phyloP scores from a whole-genome alignment of 768 basidiomycete genomes.

The Leccinum broughii region DNA sequence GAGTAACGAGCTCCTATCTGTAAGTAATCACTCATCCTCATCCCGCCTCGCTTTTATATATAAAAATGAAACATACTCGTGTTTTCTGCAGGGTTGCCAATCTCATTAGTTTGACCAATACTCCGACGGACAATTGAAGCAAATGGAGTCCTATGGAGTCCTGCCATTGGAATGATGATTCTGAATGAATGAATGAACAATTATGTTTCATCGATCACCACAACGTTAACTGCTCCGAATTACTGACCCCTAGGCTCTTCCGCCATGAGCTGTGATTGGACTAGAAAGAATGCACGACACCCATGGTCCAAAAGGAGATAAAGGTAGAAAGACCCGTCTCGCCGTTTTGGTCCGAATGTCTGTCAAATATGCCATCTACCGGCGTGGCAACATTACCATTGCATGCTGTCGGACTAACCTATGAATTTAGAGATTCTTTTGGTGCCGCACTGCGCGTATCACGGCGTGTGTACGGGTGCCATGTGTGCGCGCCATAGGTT shows the following conservation, averaged over 20 bases:
- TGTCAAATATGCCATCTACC: neutral
- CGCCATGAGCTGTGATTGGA: neutral
- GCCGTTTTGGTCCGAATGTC: neutral
- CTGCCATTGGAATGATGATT: neutral
- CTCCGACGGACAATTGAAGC: neutral
- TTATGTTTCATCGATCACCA: neutral
- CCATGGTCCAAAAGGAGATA: neutral
- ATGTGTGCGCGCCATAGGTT: neutral
- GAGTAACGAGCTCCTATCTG: neutral
- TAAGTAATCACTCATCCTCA: neutral
- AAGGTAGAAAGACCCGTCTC: neutral
- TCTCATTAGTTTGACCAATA: neutral
- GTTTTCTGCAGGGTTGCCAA: too few species aligned
- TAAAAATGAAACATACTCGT: neutral
- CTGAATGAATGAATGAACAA: neutral
- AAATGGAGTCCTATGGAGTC: neutral
- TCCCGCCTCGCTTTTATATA: neutral
- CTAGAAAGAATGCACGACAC: neutral
- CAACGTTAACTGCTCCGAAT: neutral
- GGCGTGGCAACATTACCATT: neutral
- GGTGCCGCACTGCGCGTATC: too few species aligned
- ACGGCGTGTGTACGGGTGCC: too few species aligned
- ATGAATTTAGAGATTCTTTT: neutral
- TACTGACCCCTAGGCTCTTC: neutral
- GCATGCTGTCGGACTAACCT: neutral